These are phyloP conservation scores for Gnaphalium uliginosum DNA, from an alignment of 129 eudicot genomes.

Conservation along the genomic window DNA sequence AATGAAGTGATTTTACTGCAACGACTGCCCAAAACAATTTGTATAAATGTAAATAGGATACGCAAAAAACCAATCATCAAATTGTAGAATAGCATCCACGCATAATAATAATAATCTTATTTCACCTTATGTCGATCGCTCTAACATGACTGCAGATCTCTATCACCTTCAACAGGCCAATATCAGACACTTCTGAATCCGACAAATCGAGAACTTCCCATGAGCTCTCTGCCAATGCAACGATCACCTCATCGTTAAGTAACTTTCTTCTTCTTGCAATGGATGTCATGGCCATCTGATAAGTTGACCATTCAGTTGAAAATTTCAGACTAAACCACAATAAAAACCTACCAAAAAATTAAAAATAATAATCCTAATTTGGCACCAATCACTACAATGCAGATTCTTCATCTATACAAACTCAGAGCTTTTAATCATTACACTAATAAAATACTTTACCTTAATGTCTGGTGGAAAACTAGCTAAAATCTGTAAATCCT, in stretches of 20 bases:
- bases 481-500: constrained; percentile 58
- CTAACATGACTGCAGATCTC: constrained; percentile 54
- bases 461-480: constrained; percentile 69
- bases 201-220: constrained; percentile 87
- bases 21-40: constrained; percentile 46
- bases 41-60: constrained; percentile 10
- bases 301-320: constrained; percentile 30
- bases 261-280: constrained; percentile 90
- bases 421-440: neutral
- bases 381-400: neutral
- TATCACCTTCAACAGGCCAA: constrained; percentile 63
- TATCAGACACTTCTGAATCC: constrained; percentile 82
- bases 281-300: constrained; percentile 75
- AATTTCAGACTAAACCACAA: constrained; percentile 13
- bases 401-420: neutral
- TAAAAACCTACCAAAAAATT: neutral
- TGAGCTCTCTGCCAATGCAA: constrained; percentile 77
- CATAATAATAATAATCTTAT: constrained; percentile 1
- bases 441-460: constrained; percentile 34
- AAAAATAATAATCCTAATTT: neutral
- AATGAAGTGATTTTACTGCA: constrained; percentile 68
- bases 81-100: neutral
- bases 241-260: constrained; percentile 66
- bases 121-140: constrained; percentile 79
- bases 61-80: neutral